Evolutionary conservation across 768 basidiomycete species (phyloP), one percentile per base, ranked within the genome.

Genomic region (Collybia sp.): DNA sequence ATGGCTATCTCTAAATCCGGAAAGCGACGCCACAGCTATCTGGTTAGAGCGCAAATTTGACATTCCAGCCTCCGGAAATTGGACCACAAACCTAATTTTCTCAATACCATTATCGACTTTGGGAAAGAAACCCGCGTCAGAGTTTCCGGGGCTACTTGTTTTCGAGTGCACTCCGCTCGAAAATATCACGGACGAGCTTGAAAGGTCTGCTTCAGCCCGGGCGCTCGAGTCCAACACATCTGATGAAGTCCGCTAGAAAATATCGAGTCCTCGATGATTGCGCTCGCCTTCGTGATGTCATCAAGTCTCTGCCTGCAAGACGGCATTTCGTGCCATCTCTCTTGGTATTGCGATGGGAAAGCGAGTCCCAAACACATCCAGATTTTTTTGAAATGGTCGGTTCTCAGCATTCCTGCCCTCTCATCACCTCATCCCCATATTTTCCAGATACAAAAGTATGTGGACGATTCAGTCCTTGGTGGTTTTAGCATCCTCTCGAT

Each of bases 1-100:
- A 33, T 89, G 87, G 88, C 58, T 90, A n/a, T 86, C 87, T 2
- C 69, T 79, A 54, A 88, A 89, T 56, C 77, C 79, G 11, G 81
- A 81, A 47, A 80, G 72, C 53, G 85, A 88, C 54, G 79, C 77
- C 15, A 89, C 87, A 6, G 85, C 86, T 2, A 87, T 88, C 33
- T 90, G 88, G 88, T 54, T 89, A 35, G 82, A 88, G 55, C 72
- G 73, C 52, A 91, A 91, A 61, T 88, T 90, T 49, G 72, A 82
- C 51, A 72, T 88, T 11, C 83, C 83, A 0, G 60, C 66, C 5
- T 83, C 83, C 2, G 85, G 85, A 2, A 49, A 64, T 33, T 88
- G 86, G 86, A 63, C 65, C 5, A 70, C 73, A 12, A 83, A 83
- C 48, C 60, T 59, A 5, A 64, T 83, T 3, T 86, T 86, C 58